A percentile compares a stretch with the other conserved stretches of the same genome.
Conservation (phyloP, 2,329 filamentous ascomycete species). For the Neopestalotiopsis clavispora region DNA sequence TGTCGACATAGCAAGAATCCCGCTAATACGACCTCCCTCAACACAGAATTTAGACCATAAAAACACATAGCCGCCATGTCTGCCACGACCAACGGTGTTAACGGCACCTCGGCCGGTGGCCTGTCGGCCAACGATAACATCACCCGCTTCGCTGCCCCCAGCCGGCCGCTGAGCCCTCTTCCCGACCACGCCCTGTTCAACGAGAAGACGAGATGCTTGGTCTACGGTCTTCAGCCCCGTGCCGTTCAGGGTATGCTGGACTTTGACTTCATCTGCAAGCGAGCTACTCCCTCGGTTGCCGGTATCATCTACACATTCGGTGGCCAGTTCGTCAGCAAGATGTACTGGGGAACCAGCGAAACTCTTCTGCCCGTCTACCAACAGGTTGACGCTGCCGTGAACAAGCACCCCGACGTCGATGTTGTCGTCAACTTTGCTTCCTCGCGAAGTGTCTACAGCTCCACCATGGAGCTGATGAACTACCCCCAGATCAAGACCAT, state of each 20-base stretch:
- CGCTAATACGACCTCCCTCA: conserved; percentile 2
- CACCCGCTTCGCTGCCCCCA: conserved; percentile 91
- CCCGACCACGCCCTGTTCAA: conserved; percentile 93
- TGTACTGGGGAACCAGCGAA: conserved; percentile 99
- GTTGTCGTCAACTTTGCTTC: conserved; percentile 99
- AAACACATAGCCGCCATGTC: conserved; percentile 55
- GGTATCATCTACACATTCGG: conserved; percentile 99
- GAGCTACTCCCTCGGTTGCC: conserved; percentile 91
- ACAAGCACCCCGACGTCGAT: conserved; percentile 97
- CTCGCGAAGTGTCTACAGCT: conserved; percentile 97
- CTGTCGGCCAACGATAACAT: conserved; percentile 97
- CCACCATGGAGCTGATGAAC: conserved; percentile 98
- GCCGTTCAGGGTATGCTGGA: conserved; percentile 94
- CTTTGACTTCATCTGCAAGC: conserved; percentile 99
- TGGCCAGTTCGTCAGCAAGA: conserved; percentile 99
- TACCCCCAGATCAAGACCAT: conserved; percentile 97
- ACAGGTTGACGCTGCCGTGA: conserved; percentile 86
- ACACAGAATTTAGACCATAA: conserved; percentile 21
- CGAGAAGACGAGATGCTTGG: conserved; percentile 99
- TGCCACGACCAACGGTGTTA: conserved; percentile 54
- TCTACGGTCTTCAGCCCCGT: conserved; percentile 98
- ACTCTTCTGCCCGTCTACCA: conserved; percentile 98
- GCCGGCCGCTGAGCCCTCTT: conserved; percentile 87
- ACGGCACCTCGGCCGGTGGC: conserved; percentile 48
- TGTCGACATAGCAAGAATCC: neutral